phyloP scores from a whole-genome alignment of 768 basidiomycete species.

The Tricholoma sp. region DNA sequence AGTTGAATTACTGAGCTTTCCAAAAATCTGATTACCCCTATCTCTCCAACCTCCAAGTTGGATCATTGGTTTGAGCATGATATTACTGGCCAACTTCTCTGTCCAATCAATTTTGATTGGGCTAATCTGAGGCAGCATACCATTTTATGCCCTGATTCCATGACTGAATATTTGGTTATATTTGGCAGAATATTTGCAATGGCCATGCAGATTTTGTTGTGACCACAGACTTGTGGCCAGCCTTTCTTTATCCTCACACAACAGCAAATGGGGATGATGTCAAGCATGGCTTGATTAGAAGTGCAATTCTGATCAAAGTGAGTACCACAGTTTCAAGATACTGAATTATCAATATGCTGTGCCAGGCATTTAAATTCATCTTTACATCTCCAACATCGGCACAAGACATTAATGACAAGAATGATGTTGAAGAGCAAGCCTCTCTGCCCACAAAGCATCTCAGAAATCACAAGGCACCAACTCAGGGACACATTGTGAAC shows the following conservation, averaged over 20 bases:
- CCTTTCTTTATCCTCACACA: constrained; percentile 4
- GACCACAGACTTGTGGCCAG: constrained; percentile 7
- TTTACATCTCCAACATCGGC: constrained; percentile 17
- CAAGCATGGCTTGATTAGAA: constrained; percentile 9
- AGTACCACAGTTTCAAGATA: too few species aligned
- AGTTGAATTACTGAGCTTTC: constrained; percentile 4
- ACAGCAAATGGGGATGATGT: background rate
- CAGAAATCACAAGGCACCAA: background rate
- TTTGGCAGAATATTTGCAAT: constrained; percentile 2
- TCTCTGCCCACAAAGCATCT: background rate
- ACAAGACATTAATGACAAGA: background rate
- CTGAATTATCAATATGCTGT: too few species aligned
- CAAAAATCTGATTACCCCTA: background rate
- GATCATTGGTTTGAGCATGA: constrained; percentile 15
- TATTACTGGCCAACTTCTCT: constrained; percentile 12
- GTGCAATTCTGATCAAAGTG: constrained; percentile 8
- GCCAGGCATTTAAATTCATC: constrained; percentile 15
- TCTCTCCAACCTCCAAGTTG: background rate
- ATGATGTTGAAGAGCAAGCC: background rate
- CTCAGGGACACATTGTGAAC: background rate
- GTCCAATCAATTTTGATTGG: constrained; percentile 16
- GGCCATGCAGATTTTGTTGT: constrained; percentile 2
- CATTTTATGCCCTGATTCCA: too few species aligned
- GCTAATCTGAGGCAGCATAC: constrained; percentile 7
- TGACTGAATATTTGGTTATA: background rate